Conservation (phyloP, 345 rosid species). For the Salix dunnii region DNA sequence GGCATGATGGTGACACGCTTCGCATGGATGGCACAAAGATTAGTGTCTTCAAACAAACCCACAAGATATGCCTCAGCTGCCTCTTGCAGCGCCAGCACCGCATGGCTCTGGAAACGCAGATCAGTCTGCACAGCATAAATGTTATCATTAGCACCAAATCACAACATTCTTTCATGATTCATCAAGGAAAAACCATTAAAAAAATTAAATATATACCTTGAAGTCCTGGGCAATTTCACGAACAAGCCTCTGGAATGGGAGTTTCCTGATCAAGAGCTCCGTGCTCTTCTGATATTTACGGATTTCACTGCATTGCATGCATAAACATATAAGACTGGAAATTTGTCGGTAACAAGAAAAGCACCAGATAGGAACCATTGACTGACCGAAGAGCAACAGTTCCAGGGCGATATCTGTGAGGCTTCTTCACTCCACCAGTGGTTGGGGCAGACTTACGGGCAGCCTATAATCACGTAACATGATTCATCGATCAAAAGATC, state of each 20-base stretch:
- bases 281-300: constrained; percentile 21
- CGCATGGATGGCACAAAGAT: constrained; percentile 20
- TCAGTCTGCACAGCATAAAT: constrained; percentile 8
- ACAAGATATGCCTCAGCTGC: constrained; percentile 22
- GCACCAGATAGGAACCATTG: no score
- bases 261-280: constrained; percentile 16
- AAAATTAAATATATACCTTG: not conserved
- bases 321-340: no score
- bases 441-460: constrained; percentile 27
- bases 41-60: constrained; percentile 15
- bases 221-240: constrained; percentile 26
- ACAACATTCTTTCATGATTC: no score
- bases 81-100: constrained; percentile 19
- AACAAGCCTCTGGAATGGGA: constrained; percentile 22
- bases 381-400: constrained; percentile 24
- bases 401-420: constrained; percentile 24
- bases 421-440: constrained; percentile 21
- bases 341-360: no score
- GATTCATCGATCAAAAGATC: no score
- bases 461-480: not conserved
- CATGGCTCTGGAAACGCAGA: constrained; percentile 25
- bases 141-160: not conserved
- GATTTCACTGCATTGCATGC: constrained; percentile 13
- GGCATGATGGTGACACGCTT: constrained; percentile 24
- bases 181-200: not conserved